phyloP scores from a whole-genome alignment of 78 protist species.

The Cavenderia fasciculata region DNA sequence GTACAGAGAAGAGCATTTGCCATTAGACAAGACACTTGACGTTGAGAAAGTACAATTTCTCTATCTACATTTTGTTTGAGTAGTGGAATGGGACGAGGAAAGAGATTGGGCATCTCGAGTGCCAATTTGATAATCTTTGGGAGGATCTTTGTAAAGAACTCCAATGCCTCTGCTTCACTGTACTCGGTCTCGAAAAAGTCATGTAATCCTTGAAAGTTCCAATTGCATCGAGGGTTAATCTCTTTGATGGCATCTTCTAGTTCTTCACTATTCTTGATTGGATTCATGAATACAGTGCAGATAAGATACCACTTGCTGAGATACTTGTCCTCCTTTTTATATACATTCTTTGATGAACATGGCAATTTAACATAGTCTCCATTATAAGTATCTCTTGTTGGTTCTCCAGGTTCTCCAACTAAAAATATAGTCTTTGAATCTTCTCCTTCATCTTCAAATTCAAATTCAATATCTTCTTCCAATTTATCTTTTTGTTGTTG shows the following conservation, averaged over 20 bases:
- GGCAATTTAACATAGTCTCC: constrained; percentile 70
- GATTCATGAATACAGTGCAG: constrained; percentile 1
- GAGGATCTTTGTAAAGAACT: constrained; percentile 54
- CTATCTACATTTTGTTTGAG: constrained; percentile 17
- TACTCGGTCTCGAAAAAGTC: constrained; percentile 65
- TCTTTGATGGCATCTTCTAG: constrained; percentile 53
- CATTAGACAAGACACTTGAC: constrained; percentile 59
- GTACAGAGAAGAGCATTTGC: constrained; percentile 81
- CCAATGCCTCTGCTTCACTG: constrained; percentile 18
- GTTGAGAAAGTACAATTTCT: constrained; percentile 62
- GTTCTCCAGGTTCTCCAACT: background rate
- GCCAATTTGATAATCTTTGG: constrained; percentile 68
- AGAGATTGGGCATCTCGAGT: constrained; percentile 48
- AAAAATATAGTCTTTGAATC: background rate
- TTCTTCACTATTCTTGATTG: constrained; percentile 26
- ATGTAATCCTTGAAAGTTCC: constrained; percentile 56
- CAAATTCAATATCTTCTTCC: too few species aligned
- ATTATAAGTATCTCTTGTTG: background rate
- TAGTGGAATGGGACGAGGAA: constrained; percentile 66
- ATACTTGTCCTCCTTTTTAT: background rate
- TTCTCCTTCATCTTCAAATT: background rate
- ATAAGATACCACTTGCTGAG: constrained; percentile 71
- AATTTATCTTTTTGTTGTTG: background rate
- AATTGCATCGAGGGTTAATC: background rate
- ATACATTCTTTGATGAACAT: constrained; percentile 46